A percentile compares a stretch with the other conserved stretches of the same genome.
Conservation (phyloP, 176 grass and related monocot genomes). For the Cenchrus purpureus region DNA sequence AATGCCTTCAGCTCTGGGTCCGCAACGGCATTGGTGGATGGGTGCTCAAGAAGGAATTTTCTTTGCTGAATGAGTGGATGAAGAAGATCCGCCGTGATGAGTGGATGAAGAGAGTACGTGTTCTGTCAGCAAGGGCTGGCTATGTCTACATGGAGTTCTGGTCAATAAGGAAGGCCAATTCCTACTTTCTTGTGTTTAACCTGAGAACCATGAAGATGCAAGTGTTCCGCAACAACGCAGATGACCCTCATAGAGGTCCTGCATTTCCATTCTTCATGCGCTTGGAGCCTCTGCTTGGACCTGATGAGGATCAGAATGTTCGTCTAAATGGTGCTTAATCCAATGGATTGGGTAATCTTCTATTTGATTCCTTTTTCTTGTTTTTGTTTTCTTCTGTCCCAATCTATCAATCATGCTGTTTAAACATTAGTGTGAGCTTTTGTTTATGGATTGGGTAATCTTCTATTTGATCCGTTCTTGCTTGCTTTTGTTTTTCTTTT, state of each 20-base stretch:
- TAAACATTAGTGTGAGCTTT: neutral
- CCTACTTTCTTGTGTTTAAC: conserved; percentile 42
- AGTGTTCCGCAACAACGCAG: neutral
- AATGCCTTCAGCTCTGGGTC: conserved; percentile 29
- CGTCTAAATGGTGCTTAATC: conserved; percentile 23
- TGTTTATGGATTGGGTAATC: conserved; percentile 13
- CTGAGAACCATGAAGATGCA: conserved; percentile 29
- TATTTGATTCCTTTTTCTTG: neutral
- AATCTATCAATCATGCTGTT: neutral
- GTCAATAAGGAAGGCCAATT: neutral
- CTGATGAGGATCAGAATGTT: neutral
- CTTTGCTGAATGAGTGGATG: conserved; percentile 10
- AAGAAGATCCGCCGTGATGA: conserved; percentile 9
- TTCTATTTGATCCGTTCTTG: neutral
- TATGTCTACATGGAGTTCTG: conserved; percentile 17
- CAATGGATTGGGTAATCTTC: conserved; percentile 18
- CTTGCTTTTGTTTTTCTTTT: neutral
- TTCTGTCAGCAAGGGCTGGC: neutral
- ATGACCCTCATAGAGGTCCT: conserved; percentile 30
- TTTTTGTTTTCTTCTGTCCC: neutral
- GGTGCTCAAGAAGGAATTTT: too few relatives aligned
- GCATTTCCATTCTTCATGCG: conserved; percentile 39
- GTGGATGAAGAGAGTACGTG: conserved; percentile 5
- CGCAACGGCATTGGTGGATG: too few relatives aligned
- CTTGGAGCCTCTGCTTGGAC: neutral